Conservation (phyloP, 2,329 filamentous ascomycete species). For the Claviceps humidiphila region DNA sequence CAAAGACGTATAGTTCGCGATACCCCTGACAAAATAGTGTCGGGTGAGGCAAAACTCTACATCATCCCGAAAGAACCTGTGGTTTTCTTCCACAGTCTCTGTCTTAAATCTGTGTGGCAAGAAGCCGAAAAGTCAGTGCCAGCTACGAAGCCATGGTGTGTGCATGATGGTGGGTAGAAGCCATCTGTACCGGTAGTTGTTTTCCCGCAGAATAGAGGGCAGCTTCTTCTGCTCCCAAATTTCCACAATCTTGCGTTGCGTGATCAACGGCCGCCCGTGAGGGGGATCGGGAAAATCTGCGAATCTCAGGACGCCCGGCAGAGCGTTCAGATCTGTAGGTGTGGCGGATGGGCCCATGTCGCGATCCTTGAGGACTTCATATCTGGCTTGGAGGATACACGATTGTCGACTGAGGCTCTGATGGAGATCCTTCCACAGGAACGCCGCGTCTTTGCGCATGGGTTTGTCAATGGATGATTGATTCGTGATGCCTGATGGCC, state of each 20-base stretch:
- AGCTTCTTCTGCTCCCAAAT: constrained; percentile 39
- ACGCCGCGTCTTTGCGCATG: constrained; percentile 22
- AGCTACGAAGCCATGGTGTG: neutral
- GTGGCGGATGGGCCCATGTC: constrained; percentile 29
- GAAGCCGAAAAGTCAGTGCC: constrained; percentile 3
- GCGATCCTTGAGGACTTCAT: constrained; percentile 35
- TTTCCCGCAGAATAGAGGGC: constrained; percentile 34
- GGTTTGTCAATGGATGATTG: constrained; percentile 25
- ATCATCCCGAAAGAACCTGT: constrained; percentile 39
- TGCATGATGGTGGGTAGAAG: constrained; percentile 5
- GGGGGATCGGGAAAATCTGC: constrained; percentile 47
- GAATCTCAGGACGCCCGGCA: constrained; percentile 40
- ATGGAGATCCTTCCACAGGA: constrained; percentile 40
- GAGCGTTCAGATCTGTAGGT: constrained; percentile 26
- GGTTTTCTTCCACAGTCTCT: constrained; percentile 40
- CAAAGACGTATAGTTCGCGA: constrained; percentile 20
- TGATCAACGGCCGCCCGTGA: constrained; percentile 30
- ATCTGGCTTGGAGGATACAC: constrained; percentile 41
- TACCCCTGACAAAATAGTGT: constrained; percentile 28
- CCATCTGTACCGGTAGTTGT: constrained; percentile 32
- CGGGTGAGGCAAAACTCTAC: constrained; percentile 40
- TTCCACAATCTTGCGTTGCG: constrained; percentile 42
- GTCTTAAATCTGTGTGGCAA: constrained; percentile 32
- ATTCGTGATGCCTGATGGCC: constrained; percentile 32
- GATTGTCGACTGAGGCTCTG: constrained; percentile 42